Base-by-base conservation (phyloP, 768 basidiomycete species). In the Leccinum arenicola region DNA sequence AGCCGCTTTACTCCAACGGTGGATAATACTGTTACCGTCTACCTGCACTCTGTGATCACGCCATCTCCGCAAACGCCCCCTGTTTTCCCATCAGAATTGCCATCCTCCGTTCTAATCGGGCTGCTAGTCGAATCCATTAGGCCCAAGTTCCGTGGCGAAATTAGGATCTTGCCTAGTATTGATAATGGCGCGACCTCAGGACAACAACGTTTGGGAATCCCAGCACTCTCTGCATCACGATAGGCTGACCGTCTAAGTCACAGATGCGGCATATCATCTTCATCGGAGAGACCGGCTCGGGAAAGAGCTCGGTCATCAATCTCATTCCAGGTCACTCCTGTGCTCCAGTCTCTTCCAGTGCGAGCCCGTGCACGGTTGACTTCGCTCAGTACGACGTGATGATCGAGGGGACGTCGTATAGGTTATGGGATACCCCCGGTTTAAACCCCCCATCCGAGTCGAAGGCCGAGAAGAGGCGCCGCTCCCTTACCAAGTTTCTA, bases 261-360 rank as follows among this genome's bases (percentile, higher is more conserved):
- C 49, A 66, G 66, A 47, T 33, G 27, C 57, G 5, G 11, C 65
- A 79, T 6, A 73, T 62, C 50, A 70, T 71, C 35, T 78, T 68
- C 56, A 77, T 81, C 51, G 75, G 73, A 43, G 71, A 73, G 50
- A 67, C 62, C 1, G 73, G 71, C 38, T 59, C 63, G 3, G 71
- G 76, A 8, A 81, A 81, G 62, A 78, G 77, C 60, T 78, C 76
- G 0, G 65, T 80, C 21, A 68, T 80, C 59, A 80, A 80, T 54
- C 73, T 81, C 67, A 61, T 80, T 36, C 60, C 62, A 6, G 67
- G 59, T 21, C 25, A 23, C 5, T 35, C 68, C 3, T 27, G n/a
- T 3, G 75, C 77, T 4, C 10, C 10, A 0, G 66, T 68, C 4
- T 75, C 76, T 4, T 66, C 67, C 43, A 61, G 66, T 2, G 72